Evolutionary conservation across 495 filamentous ascomycete genomes (phyloP).

Genomic region (Pseudevernia furfuracea): DNA sequence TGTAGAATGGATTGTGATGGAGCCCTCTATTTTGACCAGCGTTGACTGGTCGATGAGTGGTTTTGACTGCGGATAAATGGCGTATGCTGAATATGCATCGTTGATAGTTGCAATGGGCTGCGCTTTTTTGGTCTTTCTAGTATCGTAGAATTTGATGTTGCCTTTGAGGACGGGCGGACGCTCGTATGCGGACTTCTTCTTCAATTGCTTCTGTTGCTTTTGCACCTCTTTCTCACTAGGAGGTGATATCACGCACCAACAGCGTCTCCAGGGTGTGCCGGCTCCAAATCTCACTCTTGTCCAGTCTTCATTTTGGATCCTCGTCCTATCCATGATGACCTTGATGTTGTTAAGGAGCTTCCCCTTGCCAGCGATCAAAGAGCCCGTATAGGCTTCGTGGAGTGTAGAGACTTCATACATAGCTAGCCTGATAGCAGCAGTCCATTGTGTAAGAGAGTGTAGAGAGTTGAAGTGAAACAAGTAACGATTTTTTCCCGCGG

Average conservation of each 20-base stretch:
- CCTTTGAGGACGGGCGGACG: slow-evolving; percentile 65
- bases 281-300: slow-evolving; percentile 91
- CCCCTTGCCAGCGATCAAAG: slow-evolving; percentile 90
- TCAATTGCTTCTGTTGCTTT: slow-evolving; percentile 72
- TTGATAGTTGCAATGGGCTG: slow-evolving; percentile 83
- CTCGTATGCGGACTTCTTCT: slow-evolving; percentile 82
- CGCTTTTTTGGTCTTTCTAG: slow-evolving; percentile 87
- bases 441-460: slow-evolving; percentile 92
- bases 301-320: slow-evolving; percentile 82
- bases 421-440: slow-evolving; percentile 83
- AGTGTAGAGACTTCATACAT: slow-evolving; percentile 92
- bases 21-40: slow-evolving; percentile 87
- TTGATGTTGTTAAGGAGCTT: slow-evolving; percentile 80
- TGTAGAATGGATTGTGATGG: slow-evolving; percentile 73
- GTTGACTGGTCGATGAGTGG: slow-evolving; percentile 90
- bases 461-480: slow-evolving; percentile 92
- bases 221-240: slow-evolving; percentile 87
- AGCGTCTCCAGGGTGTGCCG: slow-evolving; percentile 91
- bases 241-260: slow-evolving; percentile 89
- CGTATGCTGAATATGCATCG: slow-evolving; percentile 85
- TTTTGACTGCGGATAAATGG: slow-evolving; percentile 91
- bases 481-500: slow-evolving; percentile 90
- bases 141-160: slow-evolving; percentile 89
- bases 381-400: slow-evolving; percentile 94
- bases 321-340: slow-evolving; percentile 70